A percentile compares a stretch with the other conserved stretches of the same genome.
Evolutionary conservation across 2,329 filamentous ascomycete species (phyloP).

Genomic region (Tolypocladium inflatum): DNA sequence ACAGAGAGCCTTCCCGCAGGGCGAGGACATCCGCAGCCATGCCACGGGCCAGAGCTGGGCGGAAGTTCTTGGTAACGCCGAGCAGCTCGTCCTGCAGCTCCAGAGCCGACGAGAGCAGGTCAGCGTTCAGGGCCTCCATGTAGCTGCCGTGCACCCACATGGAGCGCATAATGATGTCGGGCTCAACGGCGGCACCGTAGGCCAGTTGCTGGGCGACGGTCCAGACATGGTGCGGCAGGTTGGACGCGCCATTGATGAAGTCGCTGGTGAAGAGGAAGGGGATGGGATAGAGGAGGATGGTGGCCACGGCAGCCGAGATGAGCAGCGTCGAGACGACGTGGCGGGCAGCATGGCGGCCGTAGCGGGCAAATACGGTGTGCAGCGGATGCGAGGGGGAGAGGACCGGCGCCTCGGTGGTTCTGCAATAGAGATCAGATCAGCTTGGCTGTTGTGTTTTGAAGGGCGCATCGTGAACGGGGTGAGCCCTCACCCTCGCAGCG

Average conservation of each 20-base stretch:
- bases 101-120: constrained; percentile 57
- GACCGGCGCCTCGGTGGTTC: constrained; percentile 64
- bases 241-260: constrained; percentile 60
- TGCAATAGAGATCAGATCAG: constrained; percentile 21
- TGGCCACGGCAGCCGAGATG: constrained; percentile 61
- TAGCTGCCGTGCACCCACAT: constrained; percentile 76
- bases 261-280: constrained; percentile 66
- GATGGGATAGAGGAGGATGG: constrained; percentile 63
- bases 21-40: constrained; percentile 15
- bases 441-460: neutral
- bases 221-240: constrained; percentile 72
- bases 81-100: constrained; percentile 62
- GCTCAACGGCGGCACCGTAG: constrained; percentile 36
- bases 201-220: constrained; percentile 59
- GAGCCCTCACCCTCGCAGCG: constrained; percentile 61
- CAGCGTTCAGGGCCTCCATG: constrained; percentile 61
- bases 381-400: constrained; percentile 57
- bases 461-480: neutral
- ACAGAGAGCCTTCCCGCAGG: constrained; percentile 26
- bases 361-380: constrained; percentile 54
- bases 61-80: constrained; percentile 47
- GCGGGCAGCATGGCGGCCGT: constrained; percentile 60
- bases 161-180: constrained; percentile 74
- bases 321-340: constrained; percentile 69
- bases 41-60: constrained; percentile 30